Conservation (phyloP, 2,329 filamentous ascomycete genomes). For the Dissoconium aciculare region DNA sequence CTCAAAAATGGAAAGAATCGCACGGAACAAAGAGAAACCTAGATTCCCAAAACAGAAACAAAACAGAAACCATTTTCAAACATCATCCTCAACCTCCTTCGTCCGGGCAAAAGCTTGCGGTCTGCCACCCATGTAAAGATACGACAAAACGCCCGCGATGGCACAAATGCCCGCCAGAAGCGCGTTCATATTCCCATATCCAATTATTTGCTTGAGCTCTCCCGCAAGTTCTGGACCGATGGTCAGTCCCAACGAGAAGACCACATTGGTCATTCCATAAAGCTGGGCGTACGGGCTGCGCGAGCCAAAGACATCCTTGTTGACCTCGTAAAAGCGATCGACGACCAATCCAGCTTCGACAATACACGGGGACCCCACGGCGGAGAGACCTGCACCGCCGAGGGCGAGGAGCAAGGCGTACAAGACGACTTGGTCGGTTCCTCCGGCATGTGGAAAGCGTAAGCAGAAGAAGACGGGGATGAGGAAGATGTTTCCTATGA, state of each 20-base stretch:
- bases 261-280: slow-evolving; percentile 49
- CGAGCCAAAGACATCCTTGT: slow-evolving; percentile 40
- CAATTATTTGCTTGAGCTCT: slow-evolving; percentile 34
- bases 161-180: slow-evolving; percentile 34
- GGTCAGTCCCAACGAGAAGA: slow-evolving; percentile 45
- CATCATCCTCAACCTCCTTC: too few relatives aligned
- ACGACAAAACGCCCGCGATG: slow-evolving; percentile 31
- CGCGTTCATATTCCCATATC: slow-evolving; percentile 45
- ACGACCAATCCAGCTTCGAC: slow-evolving; percentile 44
- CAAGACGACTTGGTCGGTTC: slow-evolving; percentile 29
- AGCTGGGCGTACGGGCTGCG: slow-evolving; percentile 49
- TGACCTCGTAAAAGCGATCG: slow-evolving; percentile 40
- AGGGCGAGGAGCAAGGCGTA: slow-evolving; percentile 34
- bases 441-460: slow-evolving; percentile 29
- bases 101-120: slow-evolving; percentile 16
- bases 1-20: too few relatives aligned
- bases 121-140: slow-evolving; percentile 33
- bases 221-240: slow-evolving; percentile 46
- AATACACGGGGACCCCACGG: slow-evolving; percentile 40
- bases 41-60: too few relatives aligned
- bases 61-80: too few relatives aligned
- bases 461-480: slow-evolving; percentile 31
- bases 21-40: too few relatives aligned
- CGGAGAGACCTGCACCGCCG: slow-evolving; percentile 38
- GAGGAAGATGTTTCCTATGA: slow-evolving; percentile 30